phyloP scores from a whole-genome alignment of 768 basidiomycete genomes.

The Phylloporus sp. region DNA sequence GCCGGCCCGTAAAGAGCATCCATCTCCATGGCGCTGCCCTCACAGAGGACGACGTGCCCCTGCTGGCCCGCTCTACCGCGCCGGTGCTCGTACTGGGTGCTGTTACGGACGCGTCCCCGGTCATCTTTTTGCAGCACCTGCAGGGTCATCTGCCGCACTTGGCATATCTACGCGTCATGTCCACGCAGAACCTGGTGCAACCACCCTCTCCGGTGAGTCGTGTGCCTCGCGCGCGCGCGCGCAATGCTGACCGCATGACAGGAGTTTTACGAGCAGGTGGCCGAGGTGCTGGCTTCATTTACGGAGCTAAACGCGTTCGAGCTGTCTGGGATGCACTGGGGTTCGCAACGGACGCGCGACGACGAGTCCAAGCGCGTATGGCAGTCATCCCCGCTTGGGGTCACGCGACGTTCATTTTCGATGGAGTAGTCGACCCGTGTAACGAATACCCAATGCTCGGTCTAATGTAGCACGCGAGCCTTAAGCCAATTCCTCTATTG shows the following conservation, averaged over 20 bases:
- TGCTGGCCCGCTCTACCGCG: slow-evolving; percentile 45
- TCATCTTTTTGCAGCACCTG: slow-evolving; percentile 53
- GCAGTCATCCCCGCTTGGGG: slow-evolving; percentile 46
- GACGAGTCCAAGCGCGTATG: slow-evolving; percentile 44
- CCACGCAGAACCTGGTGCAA: slow-evolving; percentile 46
- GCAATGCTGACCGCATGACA: slow-evolving; percentile 25
- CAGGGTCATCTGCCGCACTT: slow-evolving; percentile 55
- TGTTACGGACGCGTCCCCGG: slow-evolving; percentile 52
- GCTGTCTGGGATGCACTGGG: slow-evolving; percentile 73
- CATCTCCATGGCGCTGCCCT: slow-evolving; percentile 59
- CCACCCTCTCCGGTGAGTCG: slow-evolving; percentile 46
- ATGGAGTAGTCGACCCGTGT: too few relatives aligned
- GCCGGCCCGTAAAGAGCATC: slow-evolving; percentile 60
- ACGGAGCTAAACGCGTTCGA: slow-evolving; percentile 63
- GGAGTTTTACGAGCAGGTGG: slow-evolving; percentile 61
- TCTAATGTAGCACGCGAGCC: slow-evolving; percentile 12
- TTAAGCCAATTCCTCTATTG: slow-evolving; percentile 39
- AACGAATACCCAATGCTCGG: slow-evolving; percentile 13
- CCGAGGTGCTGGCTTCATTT: slow-evolving; percentile 52
- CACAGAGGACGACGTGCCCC: slow-evolving; percentile 49
- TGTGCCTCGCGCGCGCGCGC: neutral
- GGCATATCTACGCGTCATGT: slow-evolving; percentile 61
- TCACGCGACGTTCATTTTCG: too few relatives aligned
- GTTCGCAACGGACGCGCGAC: slow-evolving; percentile 44
- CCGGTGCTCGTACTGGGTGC: slow-evolving; percentile 54